Conservation (phyloP, 768 basidiomycete genomes). For the Stropharia rugosoannulata region DNA sequence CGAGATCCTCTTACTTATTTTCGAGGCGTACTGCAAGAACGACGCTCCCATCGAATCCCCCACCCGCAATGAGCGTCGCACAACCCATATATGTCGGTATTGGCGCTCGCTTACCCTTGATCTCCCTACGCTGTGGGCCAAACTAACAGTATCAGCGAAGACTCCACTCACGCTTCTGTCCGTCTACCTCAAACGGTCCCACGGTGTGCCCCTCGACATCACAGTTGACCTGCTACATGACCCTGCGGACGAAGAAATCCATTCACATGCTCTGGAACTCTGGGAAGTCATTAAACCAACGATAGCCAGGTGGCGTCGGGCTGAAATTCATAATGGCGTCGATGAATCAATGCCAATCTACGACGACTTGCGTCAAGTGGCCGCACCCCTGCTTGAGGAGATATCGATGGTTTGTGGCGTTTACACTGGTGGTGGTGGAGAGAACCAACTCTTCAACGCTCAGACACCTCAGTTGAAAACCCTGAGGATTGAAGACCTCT, state of each 20-base stretch:
- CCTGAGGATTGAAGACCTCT: slow-evolving; percentile 16
- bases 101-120: slow-evolving; percentile 17
- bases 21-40: slow-evolving; percentile 16
- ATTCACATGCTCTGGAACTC: slow-evolving; percentile 6
- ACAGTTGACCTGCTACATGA: slow-evolving; percentile 19
- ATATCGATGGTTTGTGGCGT: slow-evolving; percentile 15
- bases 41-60: not conserved
- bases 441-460: slow-evolving; percentile 13
- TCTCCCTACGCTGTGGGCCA: slow-evolving; percentile 17
- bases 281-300: slow-evolving; percentile 16
- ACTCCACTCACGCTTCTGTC: slow-evolving; percentile 15
- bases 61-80: slow-evolving; percentile 6
- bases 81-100: slow-evolving; percentile 20
- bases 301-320: slow-evolving; percentile 16
- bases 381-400: slow-evolving; percentile 16
- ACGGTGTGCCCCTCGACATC: slow-evolving; percentile 16
- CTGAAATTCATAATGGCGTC: slow-evolving; percentile 13
- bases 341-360: slow-evolving; percentile 11
- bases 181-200: slow-evolving; percentile 19
- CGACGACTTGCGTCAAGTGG: slow-evolving; percentile 12
- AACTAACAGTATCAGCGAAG: slow-evolving; percentile 7
- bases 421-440: slow-evolving; percentile 8
- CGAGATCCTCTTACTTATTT: slow-evolving; percentile 20
- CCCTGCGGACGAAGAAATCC: slow-evolving; percentile 4
- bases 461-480: slow-evolving; percentile 16